These are phyloP conservation scores for Zoysia pacifica DNA, from an alignment of 176 grass and related monocot species.

Conservation along the genomic window DNA sequence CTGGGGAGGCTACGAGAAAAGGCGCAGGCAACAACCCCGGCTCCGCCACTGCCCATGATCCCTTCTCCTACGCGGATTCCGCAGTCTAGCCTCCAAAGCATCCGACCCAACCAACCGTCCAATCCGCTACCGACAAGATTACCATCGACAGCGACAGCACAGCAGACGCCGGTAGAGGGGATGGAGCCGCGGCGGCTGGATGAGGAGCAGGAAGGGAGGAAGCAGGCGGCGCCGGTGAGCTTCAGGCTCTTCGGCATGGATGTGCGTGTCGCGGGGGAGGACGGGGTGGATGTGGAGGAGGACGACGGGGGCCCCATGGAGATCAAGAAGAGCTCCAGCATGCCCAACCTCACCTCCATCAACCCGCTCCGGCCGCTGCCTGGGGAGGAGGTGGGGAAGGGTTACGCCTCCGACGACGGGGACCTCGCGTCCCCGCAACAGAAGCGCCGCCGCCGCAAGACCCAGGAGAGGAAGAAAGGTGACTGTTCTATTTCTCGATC, in stretches of 20 bases:
- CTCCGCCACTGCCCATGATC: no score
- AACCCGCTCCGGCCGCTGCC: neutral
- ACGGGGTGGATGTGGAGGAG: neutral
- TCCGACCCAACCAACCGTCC: neutral
- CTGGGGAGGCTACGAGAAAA: neutral
- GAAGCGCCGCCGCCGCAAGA: conserved; percentile 57
- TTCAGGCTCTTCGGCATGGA: conserved; percentile 32
- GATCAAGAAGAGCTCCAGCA: conserved; percentile 35
- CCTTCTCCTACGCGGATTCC: no score
- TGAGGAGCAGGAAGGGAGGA: neutral
- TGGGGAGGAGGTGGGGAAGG: conserved; percentile 6
- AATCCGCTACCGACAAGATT: conserved; percentile 17
- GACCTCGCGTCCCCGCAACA: conserved; percentile 45
- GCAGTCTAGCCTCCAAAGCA: neutral
- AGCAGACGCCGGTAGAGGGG: neutral
- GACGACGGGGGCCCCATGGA: neutral
- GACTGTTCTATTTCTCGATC: neutral
- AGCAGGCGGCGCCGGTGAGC: neutral
- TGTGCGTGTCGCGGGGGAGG: neutral
- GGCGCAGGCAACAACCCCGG: neutral
- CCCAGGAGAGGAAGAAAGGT: conserved; percentile 89
- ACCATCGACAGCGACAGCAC: neutral
- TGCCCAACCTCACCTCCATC: conserved; percentile 42
- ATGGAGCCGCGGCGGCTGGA: neutral
- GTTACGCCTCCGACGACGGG: conserved; percentile 62